These are phyloP conservation scores for Trichoderma lentiforme DNA, from an alignment of 2,329 filamentous ascomycete genomes.

Conservation along the genomic window DNA sequence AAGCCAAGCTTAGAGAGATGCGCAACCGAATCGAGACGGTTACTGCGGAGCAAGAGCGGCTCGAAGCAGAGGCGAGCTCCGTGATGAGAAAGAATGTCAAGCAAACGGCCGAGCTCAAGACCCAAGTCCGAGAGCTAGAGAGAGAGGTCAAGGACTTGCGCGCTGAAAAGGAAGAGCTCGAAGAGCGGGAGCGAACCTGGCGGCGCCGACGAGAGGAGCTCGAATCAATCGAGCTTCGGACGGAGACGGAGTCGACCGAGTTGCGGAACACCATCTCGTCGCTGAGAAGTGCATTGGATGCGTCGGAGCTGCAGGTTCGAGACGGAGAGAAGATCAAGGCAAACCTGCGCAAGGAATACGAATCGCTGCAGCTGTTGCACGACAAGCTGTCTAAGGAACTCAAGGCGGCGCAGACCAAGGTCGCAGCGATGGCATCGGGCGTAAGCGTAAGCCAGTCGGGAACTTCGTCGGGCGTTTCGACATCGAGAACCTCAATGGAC, in stretches of 20 bases:
- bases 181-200: constrained; percentile 70
- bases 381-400: constrained; percentile 74
- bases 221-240: constrained; percentile 65
- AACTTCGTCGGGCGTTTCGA: constrained; percentile 34
- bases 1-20: constrained; percentile 82
- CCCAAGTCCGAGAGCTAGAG: constrained; percentile 77
- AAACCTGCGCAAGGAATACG: constrained; percentile 71
- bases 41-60: constrained; percentile 87
- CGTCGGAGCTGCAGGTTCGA: constrained; percentile 77
- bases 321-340: constrained; percentile 80
- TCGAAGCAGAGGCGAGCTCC: constrained; percentile 84
- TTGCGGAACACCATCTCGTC: constrained; percentile 73
- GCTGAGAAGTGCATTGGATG: constrained; percentile 77
- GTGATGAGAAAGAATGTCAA: constrained; percentile 71
- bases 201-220: constrained; percentile 70
- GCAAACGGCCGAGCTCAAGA: constrained; percentile 83
- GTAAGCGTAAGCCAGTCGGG: constrained; percentile 33
- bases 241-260: constrained; percentile 70
- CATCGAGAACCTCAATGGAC: constrained; percentile 39
- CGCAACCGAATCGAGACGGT: constrained; percentile 82
- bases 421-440: constrained; percentile 29
- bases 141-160: constrained; percentile 66
- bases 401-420: constrained; percentile 49
- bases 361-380: constrained; percentile 72
- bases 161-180: constrained; percentile 75